These are phyloP conservation scores for Sisymbrium altissimum DNA, from an alignment of 345 rosid species.

Conservation along the genomic window DNA sequence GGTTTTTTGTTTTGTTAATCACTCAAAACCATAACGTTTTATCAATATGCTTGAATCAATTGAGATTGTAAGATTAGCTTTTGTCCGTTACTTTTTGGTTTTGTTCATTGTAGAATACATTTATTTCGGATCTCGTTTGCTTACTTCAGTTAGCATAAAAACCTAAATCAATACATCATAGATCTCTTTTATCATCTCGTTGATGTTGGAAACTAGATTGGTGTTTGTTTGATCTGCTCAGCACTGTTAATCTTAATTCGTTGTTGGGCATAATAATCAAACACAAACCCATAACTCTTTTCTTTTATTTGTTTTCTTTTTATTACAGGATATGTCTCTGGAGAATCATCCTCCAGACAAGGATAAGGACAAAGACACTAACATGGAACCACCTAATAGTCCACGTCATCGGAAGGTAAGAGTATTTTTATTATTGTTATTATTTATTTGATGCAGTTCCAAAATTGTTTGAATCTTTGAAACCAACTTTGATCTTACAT, in stretches of 20 bases:
- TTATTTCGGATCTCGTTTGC: constrained; percentile 19
- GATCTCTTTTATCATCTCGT: not conserved
- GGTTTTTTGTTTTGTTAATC: not conserved
- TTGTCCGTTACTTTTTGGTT: not conserved
- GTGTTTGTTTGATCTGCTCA: constrained; percentile 16
- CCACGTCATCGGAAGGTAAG: constrained; percentile 37
- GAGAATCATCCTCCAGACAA: constrained; percentile 24
- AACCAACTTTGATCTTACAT: constrained; percentile 7
- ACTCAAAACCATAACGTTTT: not conserved
- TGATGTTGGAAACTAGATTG: not conserved
- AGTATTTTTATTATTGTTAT: not conserved
- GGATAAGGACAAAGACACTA: constrained; percentile 27
- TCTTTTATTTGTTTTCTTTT: not conserved
- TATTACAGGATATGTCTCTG: constrained; percentile 21
- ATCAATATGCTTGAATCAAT: not conserved
- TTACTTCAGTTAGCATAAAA: not conserved
- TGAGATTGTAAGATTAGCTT: constrained; percentile 14
- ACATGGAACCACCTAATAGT: constrained; percentile 34
- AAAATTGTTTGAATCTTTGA: not conserved
- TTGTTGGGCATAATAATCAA: not conserved
- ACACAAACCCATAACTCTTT: not conserved
- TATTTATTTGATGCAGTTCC: not conserved
- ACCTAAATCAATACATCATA: not conserved
- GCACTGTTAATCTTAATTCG: not conserved
- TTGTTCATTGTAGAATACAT: too few relatives aligned